A percentile compares a stretch with the other conserved stretches of the same genome.
phyloP scores from a whole-genome alignment of 306 rosid genomes.

The Luffa acutangula region DNA sequence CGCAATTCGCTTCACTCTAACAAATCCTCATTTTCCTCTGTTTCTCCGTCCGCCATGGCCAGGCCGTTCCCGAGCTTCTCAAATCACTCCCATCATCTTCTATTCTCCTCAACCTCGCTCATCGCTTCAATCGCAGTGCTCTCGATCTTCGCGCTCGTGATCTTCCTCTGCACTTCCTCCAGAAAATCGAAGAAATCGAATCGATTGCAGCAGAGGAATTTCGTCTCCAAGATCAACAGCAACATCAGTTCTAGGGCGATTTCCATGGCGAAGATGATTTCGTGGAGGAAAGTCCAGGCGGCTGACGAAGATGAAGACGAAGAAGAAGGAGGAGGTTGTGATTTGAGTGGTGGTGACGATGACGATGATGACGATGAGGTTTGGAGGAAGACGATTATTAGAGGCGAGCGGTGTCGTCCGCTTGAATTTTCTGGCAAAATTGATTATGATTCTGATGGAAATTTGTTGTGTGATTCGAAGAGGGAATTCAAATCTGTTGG shows the following conservation, averaged over 20 bases:
- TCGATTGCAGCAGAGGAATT: conserved; percentile 11
- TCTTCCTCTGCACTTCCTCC: conserved; percentile 30
- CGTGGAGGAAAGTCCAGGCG: conserved; percentile 34
- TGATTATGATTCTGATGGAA: conserved; percentile 30
- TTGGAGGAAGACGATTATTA: conserved; percentile 66
- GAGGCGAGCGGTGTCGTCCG: conserved; percentile 69
- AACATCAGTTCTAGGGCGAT: conserved; percentile 28
- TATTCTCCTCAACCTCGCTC: conserved; percentile 14
- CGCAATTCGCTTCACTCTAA: background rate
- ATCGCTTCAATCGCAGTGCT: background rate
- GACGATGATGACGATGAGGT: conserved; percentile 46
- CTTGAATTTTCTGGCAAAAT: conserved; percentile 40
- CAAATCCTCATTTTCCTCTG: background rate
- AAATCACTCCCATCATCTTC: conserved; percentile 3
- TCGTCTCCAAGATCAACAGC: conserved; percentile 25
- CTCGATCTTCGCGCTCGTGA: conserved; percentile 18
- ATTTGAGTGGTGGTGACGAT: conserved; percentile 18
- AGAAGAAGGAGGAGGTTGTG: background rate
- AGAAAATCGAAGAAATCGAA: conserved; percentile 19
- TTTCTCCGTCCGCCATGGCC: conserved; percentile 17
- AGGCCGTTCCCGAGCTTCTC: conserved; percentile 17
- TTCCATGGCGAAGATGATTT: conserved; percentile 42
- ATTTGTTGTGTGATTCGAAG: background rate
- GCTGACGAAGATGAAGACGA: conserved; percentile 14
- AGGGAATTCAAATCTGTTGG: background rate